These are phyloP conservation scores for Acanthochlamys bracteata DNA, from an alignment of 106 monocot species.

Conservation along the genomic window DNA sequence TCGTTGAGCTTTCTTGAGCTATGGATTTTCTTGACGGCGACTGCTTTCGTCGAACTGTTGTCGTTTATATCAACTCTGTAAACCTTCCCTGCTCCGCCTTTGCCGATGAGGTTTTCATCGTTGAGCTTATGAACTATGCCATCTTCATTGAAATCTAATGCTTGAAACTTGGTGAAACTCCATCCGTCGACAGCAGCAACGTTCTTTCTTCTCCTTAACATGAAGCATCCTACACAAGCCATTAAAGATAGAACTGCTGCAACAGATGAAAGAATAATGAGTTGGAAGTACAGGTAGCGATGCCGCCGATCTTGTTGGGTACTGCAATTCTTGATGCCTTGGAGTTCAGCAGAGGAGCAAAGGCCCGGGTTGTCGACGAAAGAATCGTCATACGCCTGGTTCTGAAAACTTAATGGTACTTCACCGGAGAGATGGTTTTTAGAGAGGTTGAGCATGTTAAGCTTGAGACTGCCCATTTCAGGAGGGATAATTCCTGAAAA, in stretches of 20 bases:
- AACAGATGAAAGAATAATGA: no score
- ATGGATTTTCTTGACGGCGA: constrained; percentile 23
- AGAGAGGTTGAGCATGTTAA: constrained; percentile 21
- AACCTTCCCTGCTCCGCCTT: constrained; percentile 21
- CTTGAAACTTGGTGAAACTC: constrained; percentile 46
- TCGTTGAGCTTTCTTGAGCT: neutral
- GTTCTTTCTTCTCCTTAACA: constrained; percentile 3
- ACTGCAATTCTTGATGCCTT: no score
- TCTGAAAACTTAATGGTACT: neutral
- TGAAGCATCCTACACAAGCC: no score
- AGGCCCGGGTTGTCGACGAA: constrained; percentile 47
- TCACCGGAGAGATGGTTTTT: constrained; percentile 3
- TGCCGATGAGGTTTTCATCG: constrained; percentile 32
- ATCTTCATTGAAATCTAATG: constrained; percentile 26
- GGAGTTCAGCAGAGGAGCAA: no score
- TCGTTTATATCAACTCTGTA: neutral
- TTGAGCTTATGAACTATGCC: constrained; percentile 28
- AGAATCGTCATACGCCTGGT: neutral
- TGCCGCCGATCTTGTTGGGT: no score
- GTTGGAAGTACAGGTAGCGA: no score
- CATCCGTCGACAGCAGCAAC: constrained; percentile 9
- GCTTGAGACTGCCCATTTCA: constrained; percentile 14
- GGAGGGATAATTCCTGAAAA: constrained; percentile 35
- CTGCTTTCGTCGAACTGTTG: neutral
- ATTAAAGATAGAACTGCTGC: no score